These are phyloP conservation scores for Eremothecium gossypii DNA, from an alignment of 1,139 yeast species.

Conservation along the genomic window DNA sequence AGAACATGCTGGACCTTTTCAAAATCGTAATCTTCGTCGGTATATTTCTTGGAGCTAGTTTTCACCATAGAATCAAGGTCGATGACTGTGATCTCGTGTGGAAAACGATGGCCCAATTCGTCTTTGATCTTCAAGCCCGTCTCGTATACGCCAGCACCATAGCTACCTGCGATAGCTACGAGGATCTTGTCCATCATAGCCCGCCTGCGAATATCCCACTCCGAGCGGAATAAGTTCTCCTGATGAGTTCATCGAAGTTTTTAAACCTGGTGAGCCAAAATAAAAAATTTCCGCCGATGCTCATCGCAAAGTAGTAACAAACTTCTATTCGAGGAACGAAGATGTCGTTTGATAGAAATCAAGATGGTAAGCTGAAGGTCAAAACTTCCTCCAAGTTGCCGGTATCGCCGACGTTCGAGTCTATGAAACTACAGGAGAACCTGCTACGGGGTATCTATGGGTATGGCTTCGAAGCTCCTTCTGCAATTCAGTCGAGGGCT, in stretches of 20 bases:
- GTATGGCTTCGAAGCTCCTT: constrained; percentile 90
- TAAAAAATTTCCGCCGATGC: no score
- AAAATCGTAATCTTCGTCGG: constrained; percentile 34
- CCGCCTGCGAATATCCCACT: no score
- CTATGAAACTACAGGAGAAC: constrained; percentile 66
- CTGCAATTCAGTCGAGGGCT: constrained; percentile 92
- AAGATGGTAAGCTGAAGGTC: constrained; percentile 51
- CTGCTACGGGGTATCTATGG: constrained; percentile 68
- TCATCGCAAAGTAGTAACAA: no score
- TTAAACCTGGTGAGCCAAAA: no score
- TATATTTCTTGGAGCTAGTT: constrained; percentile 11
- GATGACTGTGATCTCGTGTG: constrained; percentile 32
- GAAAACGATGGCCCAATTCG: constrained; percentile 19
- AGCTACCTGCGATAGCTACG: constrained; percentile 66
- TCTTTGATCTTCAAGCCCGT: constrained; percentile 18
- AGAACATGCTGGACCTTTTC: constrained; percentile 24
- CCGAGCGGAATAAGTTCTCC: no score
- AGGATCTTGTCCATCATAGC: constrained; percentile 27
- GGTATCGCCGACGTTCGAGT: constrained; percentile 61
- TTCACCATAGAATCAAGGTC: constrained; percentile 33
- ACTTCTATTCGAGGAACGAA: background rate
- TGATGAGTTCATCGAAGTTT: no score
- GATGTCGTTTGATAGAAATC: constrained; percentile 49
- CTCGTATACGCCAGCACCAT: constrained; percentile 47
- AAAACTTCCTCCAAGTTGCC: constrained; percentile 55